Percentiles rank a stretch among this genome's conserved stretches.
These are phyloP conservation scores for Proliferodiscus dingleyae DNA, from an alignment of 2,329 filamentous ascomycete species.

Conservation along the genomic window DNA sequence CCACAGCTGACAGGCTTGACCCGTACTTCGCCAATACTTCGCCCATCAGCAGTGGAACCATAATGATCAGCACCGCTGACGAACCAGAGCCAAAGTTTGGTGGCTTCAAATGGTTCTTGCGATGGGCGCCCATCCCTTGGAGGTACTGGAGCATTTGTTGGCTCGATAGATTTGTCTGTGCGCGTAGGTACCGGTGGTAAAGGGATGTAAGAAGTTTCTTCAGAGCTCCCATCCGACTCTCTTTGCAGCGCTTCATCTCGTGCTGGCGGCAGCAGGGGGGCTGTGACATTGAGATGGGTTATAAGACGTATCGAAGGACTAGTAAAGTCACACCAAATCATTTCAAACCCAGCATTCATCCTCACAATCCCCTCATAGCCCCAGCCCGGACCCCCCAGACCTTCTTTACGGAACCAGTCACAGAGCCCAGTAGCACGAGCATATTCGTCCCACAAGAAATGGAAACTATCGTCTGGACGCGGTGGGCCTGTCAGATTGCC, in stretches of 20 bases:
- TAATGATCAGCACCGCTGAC: conserved; percentile 40
- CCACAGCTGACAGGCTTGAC: conserved; percentile 39
- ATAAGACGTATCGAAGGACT: conserved; percentile 40
- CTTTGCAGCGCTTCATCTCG: conserved; percentile 4
- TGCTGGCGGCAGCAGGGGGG: conserved; percentile 33
- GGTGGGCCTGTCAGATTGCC: conserved; percentile 39
- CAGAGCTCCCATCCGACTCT: conserved; percentile 5
- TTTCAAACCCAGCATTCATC: conserved; percentile 48
- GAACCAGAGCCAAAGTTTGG: conserved; percentile 42
- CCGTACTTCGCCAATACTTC: conserved; percentile 39
- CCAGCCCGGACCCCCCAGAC: conserved; percentile 42
- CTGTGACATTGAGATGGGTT: conserved; percentile 42
- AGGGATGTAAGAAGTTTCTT: conserved; percentile 31
- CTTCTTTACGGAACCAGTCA: conserved; percentile 37
- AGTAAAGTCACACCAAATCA: conserved; percentile 48
- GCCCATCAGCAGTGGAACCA: conserved; percentile 35
- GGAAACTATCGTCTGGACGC: conserved; percentile 21
- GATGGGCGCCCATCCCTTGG: conserved; percentile 32
- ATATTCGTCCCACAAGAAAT: conserved; percentile 42
- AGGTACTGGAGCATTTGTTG: conserved; percentile 33
- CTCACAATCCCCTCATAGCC: conserved; percentile 46
- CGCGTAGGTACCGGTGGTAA: conserved; percentile 35
- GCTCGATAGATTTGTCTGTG: conserved; percentile 33
- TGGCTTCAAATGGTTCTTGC: conserved; percentile 37
- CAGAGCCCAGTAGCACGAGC: conserved; percentile 43